Evolutionary conservation across 345 rosid genomes (phyloP).

Genomic region (Nephelium lappaceum): DNA sequence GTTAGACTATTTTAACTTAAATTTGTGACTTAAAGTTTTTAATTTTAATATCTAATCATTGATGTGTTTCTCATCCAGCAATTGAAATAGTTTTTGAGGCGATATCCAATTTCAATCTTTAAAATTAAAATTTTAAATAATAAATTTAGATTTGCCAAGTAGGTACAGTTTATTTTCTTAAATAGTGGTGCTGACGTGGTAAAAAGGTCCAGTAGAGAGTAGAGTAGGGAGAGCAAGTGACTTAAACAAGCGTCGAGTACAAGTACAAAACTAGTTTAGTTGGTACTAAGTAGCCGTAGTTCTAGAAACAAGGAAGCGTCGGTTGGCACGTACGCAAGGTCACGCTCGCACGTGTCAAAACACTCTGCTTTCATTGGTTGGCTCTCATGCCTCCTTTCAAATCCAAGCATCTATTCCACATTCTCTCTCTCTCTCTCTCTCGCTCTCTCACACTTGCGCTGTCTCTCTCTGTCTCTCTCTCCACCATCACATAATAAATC

Average conservation of each 20-base stretch:
- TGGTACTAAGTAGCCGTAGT: background rate
- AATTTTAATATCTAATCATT: too few species aligned
- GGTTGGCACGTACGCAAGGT: conserved; percentile 65
- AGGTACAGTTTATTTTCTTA: too few species aligned
- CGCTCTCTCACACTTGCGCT: conserved; percentile 2
- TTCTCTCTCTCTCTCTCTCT: conserved; percentile 16
- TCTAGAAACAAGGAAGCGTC: conserved; percentile 41
- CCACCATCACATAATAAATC: conserved; percentile 17
- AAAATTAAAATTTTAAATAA: too few species aligned
- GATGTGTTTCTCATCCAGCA: too few species aligned
- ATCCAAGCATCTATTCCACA: conserved; percentile 25
- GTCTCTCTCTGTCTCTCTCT: conserved; percentile 29
- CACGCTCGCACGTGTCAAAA: conserved; percentile 39
- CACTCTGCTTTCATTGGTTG: conserved; percentile 31
- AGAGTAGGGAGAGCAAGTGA: background rate
- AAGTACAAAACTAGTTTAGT: background rate
- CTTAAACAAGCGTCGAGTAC: too few species aligned
- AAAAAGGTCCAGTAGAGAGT: background rate
- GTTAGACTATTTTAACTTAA: too few species aligned
- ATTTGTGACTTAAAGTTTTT: too few species aligned
- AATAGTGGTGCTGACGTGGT: background rate
- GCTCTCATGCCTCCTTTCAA: conserved; percentile 23
- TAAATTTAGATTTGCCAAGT: too few species aligned
- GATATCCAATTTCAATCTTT: too few species aligned
- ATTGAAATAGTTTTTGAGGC: too few species aligned